These are phyloP conservation scores for Salvia hispanica DNA, from an alignment of 257 asterid species.

Conservation along the genomic window DNA sequence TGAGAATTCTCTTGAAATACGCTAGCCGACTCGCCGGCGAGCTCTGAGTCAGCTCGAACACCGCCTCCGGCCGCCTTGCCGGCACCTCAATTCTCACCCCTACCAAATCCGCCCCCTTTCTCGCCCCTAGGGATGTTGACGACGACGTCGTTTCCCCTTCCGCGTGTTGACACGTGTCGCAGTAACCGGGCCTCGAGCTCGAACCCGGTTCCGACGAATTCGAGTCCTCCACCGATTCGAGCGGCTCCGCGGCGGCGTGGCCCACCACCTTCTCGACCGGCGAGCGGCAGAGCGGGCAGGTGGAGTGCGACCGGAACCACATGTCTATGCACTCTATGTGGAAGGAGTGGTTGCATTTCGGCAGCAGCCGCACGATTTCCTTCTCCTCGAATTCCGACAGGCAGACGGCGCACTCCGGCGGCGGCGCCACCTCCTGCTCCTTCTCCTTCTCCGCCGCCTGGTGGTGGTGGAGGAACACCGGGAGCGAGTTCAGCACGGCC, in stretches of 20 bases:
- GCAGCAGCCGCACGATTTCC: slow-evolving; percentile 63
- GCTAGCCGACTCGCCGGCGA: slow-evolving; percentile 63
- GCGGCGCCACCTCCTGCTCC: slow-evolving; percentile 23
- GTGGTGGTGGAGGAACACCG: slow-evolving; percentile 46
- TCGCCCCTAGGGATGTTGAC: slow-evolving; percentile 30
- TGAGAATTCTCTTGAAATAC: slow-evolving; percentile 59
- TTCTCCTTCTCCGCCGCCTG: slow-evolving; percentile 33
- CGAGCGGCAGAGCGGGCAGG: slow-evolving; percentile 87
- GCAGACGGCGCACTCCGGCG: slow-evolving; percentile 78
- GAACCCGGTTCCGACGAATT: slow-evolving; percentile 41
- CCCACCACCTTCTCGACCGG: slow-evolving; percentile 49
- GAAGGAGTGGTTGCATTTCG: slow-evolving; percentile 69
- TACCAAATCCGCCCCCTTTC: slow-evolving; percentile 54
- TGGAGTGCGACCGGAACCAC: slow-evolving; percentile 85
- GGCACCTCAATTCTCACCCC: slow-evolving; percentile 70
- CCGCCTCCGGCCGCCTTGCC: slow-evolving; percentile 45
- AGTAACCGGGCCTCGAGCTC: slow-evolving; percentile 36
- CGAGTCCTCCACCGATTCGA: slow-evolving; percentile 18
- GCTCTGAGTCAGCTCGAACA: slow-evolving; percentile 45
- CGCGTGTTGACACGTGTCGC: slow-evolving; percentile 23
- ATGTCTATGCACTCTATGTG: slow-evolving; percentile 77
- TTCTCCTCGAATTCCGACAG: slow-evolving; percentile 70
- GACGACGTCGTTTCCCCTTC: slow-evolving; percentile 32
- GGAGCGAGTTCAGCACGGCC: slow-evolving; percentile 56
- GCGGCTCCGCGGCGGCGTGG: slow-evolving; percentile 28